These are phyloP conservation scores for Vachellia collinsii DNA, from an alignment of 306 rosid species.

Conservation along the genomic window DNA sequence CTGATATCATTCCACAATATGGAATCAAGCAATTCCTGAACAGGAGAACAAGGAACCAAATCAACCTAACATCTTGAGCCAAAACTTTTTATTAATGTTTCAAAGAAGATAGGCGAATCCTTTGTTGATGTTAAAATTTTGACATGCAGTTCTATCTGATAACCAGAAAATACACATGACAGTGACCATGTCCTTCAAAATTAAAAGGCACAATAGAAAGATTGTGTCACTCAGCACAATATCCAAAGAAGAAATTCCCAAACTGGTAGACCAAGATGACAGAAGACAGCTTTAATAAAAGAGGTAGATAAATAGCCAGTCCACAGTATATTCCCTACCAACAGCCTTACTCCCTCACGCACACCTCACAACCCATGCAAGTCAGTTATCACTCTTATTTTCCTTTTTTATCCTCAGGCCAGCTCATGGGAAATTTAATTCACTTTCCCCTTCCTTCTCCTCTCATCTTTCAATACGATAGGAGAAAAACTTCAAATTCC, in stretches of 20 bases:
- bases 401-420: neutral
- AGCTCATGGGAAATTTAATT: neutral
- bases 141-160: constrained; percentile 18
- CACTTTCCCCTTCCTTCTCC: neutral
- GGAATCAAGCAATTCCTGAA: constrained; percentile 86
- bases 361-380: neutral
- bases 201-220: neutral
- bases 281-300: constrained; percentile 28
- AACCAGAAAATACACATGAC: constrained; percentile 18
- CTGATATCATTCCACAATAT: constrained; percentile 81
- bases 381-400: neutral
- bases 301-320: neutral
- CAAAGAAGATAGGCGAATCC: constrained; percentile 23
- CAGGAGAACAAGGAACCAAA: constrained; percentile 37
- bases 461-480: neutral
- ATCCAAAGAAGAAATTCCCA: constrained; percentile 11
- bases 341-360: neutral
- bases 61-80: constrained; percentile 37
- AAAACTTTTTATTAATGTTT: constrained; percentile 16
- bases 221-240: constrained; percentile 14
- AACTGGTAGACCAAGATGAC: constrained; percentile 5
- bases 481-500: neutral
- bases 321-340: neutral
- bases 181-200: neutral
- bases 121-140: constrained; percentile 28